Evolutionary conservation across 192 early-diverging fungal genomes (phyloP).

Genomic region (Umbelopsis sp.): DNA sequence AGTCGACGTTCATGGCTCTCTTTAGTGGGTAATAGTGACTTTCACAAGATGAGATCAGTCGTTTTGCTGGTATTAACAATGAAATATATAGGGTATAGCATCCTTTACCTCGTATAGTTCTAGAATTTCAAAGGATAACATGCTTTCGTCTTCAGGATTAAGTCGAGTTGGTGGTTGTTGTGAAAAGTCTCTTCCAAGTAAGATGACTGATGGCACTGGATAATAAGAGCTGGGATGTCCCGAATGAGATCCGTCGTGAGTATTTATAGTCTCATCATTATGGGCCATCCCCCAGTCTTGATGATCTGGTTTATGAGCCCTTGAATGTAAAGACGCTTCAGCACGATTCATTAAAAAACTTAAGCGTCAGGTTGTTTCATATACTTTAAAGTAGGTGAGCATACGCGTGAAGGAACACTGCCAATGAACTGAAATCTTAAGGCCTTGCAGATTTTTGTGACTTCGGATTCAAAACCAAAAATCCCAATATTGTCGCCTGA

Average conservation of each 20-base stretch:
- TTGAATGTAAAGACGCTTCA: background rate
- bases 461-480: background rate
- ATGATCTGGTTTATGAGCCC: background rate
- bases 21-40: conserved; percentile 63
- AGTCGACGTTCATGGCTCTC: conserved; percentile 67
- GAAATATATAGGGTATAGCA: background rate
- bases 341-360: background rate
- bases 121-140: background rate
- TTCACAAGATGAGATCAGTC: background rate
- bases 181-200: background rate
- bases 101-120: background rate
- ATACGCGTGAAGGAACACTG: background rate
- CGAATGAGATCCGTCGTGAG: background rate
- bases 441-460: background rate
- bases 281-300: background rate
- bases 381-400: background rate
- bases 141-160: background rate
- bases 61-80: background rate
- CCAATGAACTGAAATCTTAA: background rate
- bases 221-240: conserved; percentile 12
- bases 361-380: background rate
- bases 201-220: background rate
- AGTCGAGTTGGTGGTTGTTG: background rate
- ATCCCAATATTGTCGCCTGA: background rate
- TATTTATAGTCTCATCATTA: background rate